phyloP scores from a whole-genome alignment of 139 green algal species.

The Nannochloris sp. region DNA sequence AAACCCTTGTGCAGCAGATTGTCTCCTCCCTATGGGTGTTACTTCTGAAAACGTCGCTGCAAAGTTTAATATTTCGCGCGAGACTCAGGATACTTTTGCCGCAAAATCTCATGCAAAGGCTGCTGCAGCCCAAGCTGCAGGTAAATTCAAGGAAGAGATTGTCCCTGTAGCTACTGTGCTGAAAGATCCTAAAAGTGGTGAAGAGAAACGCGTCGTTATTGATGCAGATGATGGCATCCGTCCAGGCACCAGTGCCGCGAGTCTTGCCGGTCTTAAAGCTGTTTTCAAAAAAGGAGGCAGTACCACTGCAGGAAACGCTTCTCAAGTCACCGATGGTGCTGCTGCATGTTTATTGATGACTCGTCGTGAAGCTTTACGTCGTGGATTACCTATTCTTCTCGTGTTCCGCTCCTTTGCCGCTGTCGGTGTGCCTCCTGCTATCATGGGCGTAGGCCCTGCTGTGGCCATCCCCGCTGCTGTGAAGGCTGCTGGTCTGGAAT shows the following conservation, averaged over 20 bases:
- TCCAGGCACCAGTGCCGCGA: slow-evolving; percentile 45
- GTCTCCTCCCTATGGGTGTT: slow-evolving; percentile 92
- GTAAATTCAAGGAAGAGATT: slow-evolving; percentile 92
- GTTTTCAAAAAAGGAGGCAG: slow-evolving; percentile 92
- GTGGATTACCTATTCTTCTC: slow-evolving; percentile 82
- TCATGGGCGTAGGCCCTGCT: slow-evolving; percentile 96
- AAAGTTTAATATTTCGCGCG: slow-evolving; percentile 67
- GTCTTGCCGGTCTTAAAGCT: slow-evolving; percentile 60
- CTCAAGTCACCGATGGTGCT: slow-evolving; percentile 92
- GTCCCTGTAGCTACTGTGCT: slow-evolving; percentile 87
- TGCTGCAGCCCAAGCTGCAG: slow-evolving; percentile 62
- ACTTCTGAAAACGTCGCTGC: slow-evolving; percentile 97
- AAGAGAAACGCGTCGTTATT: slow-evolving; percentile 69
- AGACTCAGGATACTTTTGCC: slow-evolving; percentile 77
- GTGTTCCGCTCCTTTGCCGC: slow-evolving; percentile 85
- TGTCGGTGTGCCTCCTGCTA: slow-evolving; percentile 88
- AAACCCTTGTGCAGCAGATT: slow-evolving; percentile 67
- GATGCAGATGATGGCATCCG: slow-evolving; percentile 90
- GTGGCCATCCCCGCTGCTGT: slow-evolving; percentile 92
- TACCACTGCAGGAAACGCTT: slow-evolving; percentile 92
- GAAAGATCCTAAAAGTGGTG: slow-evolving; percentile 71
- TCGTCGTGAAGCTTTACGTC: slow-evolving; percentile 67
- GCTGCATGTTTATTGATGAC: slow-evolving; percentile 89
- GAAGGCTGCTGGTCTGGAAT: slow-evolving; percentile 54
- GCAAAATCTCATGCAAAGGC: slow-evolving; percentile 75